Percentiles rank a stretch among this genome's conserved stretches.
phyloP scores from a whole-genome alignment of 305 asterid species.

The Coffea humblotiana region DNA sequence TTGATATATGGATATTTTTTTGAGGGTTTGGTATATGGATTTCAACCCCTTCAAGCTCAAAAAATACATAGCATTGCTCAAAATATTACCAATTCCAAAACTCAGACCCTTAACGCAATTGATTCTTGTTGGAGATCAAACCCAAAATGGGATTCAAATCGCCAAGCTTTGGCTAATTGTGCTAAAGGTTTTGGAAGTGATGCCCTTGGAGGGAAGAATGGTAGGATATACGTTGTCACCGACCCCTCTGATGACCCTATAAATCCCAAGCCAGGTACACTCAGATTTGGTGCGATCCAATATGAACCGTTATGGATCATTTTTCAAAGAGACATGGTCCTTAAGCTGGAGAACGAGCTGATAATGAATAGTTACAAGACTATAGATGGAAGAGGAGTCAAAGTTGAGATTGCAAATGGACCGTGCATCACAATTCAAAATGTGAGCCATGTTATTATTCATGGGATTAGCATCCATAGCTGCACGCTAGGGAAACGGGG shows the following conservation, averaged over 20 bases:
- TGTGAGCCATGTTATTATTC: slow-evolving; percentile 16
- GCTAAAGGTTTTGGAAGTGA: slow-evolving; percentile 19
- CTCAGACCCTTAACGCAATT: slow-evolving; percentile 39
- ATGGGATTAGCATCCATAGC: slow-evolving; percentile 18
- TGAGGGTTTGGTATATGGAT: background rate
- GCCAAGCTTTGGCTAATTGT: slow-evolving; percentile 16
- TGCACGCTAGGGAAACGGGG: slow-evolving; percentile 8
- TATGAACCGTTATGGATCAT: slow-evolving; percentile 20
- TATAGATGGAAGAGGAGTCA: slow-evolving; percentile 18
- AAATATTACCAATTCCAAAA: background rate
- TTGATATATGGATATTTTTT: background rate
- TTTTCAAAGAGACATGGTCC: slow-evolving; percentile 14
- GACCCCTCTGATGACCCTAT: slow-evolving; percentile 6
- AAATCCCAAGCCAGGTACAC: slow-evolving; percentile 15
- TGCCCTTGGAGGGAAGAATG: slow-evolving; percentile 19
- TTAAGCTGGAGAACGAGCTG: slow-evolving; percentile 12
- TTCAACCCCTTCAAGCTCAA: slow-evolving; percentile 21
- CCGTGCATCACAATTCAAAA: background rate
- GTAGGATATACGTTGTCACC: slow-evolving; percentile 13
- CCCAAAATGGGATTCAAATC: slow-evolving; percentile 12
- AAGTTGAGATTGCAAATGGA: slow-evolving; percentile 11
- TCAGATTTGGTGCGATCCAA: slow-evolving; percentile 14
- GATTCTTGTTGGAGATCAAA: slow-evolving; percentile 39
- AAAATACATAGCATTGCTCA: background rate
- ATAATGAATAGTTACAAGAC: slow-evolving; percentile 20